phyloP scores from a whole-genome alignment of 2,329 filamentous ascomycete genomes.

The Epichloe sp. region DNA sequence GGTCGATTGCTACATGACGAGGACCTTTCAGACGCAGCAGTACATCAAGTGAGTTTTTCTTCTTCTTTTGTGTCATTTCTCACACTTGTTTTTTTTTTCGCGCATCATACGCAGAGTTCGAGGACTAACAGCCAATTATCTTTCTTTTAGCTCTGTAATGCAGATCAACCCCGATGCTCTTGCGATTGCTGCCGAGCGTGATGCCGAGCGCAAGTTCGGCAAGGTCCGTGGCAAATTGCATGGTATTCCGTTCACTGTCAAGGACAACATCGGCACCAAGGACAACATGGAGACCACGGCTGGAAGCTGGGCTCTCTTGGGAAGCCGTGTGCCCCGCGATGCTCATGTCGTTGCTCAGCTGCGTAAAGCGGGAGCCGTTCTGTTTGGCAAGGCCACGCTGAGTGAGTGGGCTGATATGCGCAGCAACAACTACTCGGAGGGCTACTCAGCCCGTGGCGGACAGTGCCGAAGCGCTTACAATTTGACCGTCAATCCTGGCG shows the following conservation, averaged over 20 bases:
- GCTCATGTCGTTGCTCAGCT: slow-evolving; percentile 49
- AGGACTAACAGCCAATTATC: too few species aligned
- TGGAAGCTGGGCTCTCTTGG: slow-evolving; percentile 53
- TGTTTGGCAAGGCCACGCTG: slow-evolving; percentile 58
- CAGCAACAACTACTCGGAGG: slow-evolving; percentile 52
- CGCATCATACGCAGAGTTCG: too few species aligned
- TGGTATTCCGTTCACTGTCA: slow-evolving; percentile 63
- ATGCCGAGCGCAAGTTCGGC: slow-evolving; percentile 44
- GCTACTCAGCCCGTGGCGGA: slow-evolving; percentile 51
- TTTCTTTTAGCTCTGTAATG: slow-evolving; percentile 35
- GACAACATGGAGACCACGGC: slow-evolving; percentile 65
- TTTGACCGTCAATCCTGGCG: slow-evolving; percentile 53
- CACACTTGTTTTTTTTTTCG: too few species aligned
- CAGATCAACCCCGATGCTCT: slow-evolving; percentile 57
- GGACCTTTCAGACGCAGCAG: slow-evolving; percentile 47
- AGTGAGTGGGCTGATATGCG: slow-evolving; percentile 68
- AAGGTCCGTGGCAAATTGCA: slow-evolving; percentile 52
- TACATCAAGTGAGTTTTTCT: slow-evolving; percentile 43
- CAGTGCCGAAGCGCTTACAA: slow-evolving; percentile 57
- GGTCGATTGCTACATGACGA: slow-evolving; percentile 46
- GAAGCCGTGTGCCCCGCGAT: slow-evolving; percentile 54
- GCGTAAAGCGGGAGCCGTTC: slow-evolving; percentile 50
- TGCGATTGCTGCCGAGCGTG: slow-evolving; percentile 45
- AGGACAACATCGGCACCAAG: slow-evolving; percentile 58
- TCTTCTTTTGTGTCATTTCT: neutral